Evolutionary conservation across 169 alveolate species (phyloP).

Genomic region (Ichthyophthirius multifiliis): DNA sequence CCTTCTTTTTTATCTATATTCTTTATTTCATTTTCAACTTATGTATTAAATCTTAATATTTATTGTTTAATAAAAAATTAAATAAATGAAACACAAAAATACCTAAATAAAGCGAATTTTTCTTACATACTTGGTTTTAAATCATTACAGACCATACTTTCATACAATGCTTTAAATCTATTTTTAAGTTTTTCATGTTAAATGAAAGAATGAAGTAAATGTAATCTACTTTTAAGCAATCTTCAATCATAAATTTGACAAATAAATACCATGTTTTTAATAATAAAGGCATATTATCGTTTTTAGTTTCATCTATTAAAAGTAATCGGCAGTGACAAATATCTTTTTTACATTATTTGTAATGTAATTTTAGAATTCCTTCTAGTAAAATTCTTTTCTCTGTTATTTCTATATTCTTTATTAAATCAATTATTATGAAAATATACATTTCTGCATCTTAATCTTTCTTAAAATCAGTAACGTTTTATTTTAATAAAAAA

Average conservation of each 20-base stretch:
- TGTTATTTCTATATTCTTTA: constrained; percentile 6
- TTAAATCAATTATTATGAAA: not conserved
- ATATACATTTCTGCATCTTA: not conserved
- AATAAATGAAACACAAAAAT: not conserved
- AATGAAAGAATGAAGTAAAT: not conserved
- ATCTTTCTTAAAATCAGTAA: constrained; percentile 10
- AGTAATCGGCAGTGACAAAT: constrained; percentile 18
- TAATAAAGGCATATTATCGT: not conserved
- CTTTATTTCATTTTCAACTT: constrained; percentile 15
- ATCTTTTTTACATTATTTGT: not conserved
- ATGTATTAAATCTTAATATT: not conserved
- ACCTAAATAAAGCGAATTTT: constrained; percentile 10
- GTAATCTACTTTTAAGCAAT: not conserved
- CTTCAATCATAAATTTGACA: constrained; percentile 7
- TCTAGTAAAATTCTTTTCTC: constrained; percentile 7
- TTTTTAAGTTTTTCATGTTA: constrained; percentile 23
- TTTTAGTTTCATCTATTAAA: not conserved
- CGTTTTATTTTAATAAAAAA: not conserved
- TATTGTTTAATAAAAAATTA: no score
- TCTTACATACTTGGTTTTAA: constrained; percentile 16
- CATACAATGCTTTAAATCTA: constrained; percentile 21
- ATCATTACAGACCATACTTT: not conserved
- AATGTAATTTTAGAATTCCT: constrained; percentile 24
- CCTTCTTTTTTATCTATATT: constrained; percentile 26
- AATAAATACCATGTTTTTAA: constrained; percentile 5